These are phyloP conservation scores for Syzygium aromaticum DNA, from an alignment of 345 rosid species.

Conservation along the genomic window DNA sequence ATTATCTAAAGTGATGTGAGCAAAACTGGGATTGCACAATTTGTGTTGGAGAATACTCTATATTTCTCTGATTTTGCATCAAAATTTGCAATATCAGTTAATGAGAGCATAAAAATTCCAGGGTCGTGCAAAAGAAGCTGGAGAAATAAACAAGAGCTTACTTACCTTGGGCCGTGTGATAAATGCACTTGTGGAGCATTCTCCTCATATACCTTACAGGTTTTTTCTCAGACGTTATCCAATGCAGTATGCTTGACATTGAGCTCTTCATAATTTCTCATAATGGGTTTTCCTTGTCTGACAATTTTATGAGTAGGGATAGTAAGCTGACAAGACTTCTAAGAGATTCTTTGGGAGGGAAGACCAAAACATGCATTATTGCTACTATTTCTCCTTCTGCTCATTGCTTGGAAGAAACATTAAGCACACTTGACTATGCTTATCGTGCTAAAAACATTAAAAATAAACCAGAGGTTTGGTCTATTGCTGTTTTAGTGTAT, in stretches of 20 bases:
- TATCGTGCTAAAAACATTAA: conserved; percentile 88
- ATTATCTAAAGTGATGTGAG: not conserved
- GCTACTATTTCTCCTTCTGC: conserved; percentile 95
- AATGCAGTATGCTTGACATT: not conserved
- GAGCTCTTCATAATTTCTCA: not conserved
- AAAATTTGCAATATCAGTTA: not conserved
- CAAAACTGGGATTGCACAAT: not conserved
- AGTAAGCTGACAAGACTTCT: conserved; percentile 93
- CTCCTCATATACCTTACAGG: conserved; percentile 96
- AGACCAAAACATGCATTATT: conserved; percentile 91
- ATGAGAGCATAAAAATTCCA: conserved; percentile 1
- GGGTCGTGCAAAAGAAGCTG: conserved; percentile 98
- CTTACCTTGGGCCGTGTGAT: conserved; percentile 93
- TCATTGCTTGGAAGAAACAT: conserved; percentile 77
- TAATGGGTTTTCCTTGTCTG: not conserved
- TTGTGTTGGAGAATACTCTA: not conserved
- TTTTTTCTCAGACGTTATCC: conserved; percentile 3
- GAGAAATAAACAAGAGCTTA: conserved; percentile 96
- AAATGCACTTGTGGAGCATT: conserved; percentile 95
- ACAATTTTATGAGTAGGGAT: conserved; percentile 41
- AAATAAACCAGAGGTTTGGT: conserved; percentile 86
- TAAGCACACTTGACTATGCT: conserved; percentile 92
- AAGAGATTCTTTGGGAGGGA: conserved; percentile 92
- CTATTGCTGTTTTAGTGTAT: conserved; percentile 1
- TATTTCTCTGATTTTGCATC: not conserved